Evolutionary conservation across 352 stramenopile species (phyloP).

Genomic region (Pythium monospermum): DNA sequence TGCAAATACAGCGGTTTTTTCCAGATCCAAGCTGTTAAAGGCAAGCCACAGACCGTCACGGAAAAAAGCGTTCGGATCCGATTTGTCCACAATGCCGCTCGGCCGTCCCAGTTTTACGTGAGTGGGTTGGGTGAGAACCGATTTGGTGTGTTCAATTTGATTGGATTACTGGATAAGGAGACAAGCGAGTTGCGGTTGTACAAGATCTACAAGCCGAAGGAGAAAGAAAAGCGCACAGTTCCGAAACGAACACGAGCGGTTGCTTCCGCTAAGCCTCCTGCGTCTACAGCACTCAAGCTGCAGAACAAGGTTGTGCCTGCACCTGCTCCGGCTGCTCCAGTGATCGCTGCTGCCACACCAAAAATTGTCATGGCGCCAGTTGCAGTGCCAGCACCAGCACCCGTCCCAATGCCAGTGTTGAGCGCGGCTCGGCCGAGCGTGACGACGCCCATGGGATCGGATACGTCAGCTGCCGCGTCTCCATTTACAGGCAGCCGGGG

Average conservation of each 20-base stretch:
- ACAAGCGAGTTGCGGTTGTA: slow-evolving; percentile 78
- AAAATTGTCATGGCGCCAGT: slow-evolving; percentile 16
- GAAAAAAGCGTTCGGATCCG: slow-evolving; percentile 79
- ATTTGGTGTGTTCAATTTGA: slow-evolving; percentile 69
- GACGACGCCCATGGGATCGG: slow-evolving; percentile 31
- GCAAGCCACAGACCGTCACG: slow-evolving; percentile 71
- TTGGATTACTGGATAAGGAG: slow-evolving; percentile 68
- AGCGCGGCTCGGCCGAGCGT: slow-evolving; percentile 27
- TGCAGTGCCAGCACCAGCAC: slow-evolving; percentile 1
- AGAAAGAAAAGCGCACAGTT: slow-evolving; percentile 65
- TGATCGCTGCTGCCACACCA: slow-evolving; percentile 15
- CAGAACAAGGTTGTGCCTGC: not conserved
- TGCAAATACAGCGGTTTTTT: slow-evolving; percentile 84
- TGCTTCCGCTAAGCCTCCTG: not conserved
- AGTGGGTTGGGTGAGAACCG: slow-evolving; percentile 70
- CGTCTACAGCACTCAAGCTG: not conserved
- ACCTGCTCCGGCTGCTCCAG: not conserved
- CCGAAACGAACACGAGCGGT: slow-evolving; percentile 40
- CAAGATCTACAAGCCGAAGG: slow-evolving; percentile 86
- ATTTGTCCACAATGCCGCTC: slow-evolving; percentile 72
- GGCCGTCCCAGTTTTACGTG: slow-evolving; percentile 65
- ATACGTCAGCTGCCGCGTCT: slow-evolving; percentile 41
- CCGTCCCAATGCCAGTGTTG: slow-evolving; percentile 21
- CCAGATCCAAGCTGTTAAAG: slow-evolving; percentile 83
- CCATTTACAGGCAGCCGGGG: slow-evolving; percentile 46